These are phyloP conservation scores for Parietichytrium sp. DNA, from an alignment of 108 stramenopile genomes.

Conservation along the genomic window DNA sequence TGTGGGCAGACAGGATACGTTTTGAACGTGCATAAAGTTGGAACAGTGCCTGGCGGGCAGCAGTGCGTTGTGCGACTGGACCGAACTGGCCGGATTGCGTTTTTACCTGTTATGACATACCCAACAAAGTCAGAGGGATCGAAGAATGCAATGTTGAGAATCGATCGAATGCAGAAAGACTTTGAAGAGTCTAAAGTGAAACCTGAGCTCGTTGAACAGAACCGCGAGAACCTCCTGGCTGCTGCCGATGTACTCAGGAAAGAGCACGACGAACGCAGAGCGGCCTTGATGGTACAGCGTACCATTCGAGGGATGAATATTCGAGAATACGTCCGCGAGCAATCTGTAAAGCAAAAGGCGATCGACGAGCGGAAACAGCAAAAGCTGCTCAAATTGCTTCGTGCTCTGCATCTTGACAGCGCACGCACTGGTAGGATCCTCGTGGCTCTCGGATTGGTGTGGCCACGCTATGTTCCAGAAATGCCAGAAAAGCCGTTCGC, in stretches of 20 bases:
- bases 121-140: not conserved
- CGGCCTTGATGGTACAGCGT: not conserved
- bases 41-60: not conserved
- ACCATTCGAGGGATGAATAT: not conserved
- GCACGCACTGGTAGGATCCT: constrained; percentile 11
- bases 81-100: not conserved
- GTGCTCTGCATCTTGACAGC: not conserved
- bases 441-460: constrained; percentile 10
- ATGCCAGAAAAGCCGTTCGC: constrained; percentile 38
- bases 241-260: not conserved
- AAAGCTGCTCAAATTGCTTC: not conserved
- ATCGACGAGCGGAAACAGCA: not conserved
- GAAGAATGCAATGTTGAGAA: not conserved
- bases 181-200: not conserved
- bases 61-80: not conserved
- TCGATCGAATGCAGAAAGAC: not conserved
- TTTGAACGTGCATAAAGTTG: not conserved
- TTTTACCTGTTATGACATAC: not conserved
- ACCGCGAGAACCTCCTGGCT: not conserved
- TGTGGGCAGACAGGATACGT: constrained; percentile 27
- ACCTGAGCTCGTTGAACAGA: not conserved
- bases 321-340: not conserved
- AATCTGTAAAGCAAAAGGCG: not conserved
- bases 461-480: constrained; percentile 13
- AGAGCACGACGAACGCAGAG: not conserved